These are phyloP conservation scores for Flaveria ramosissima DNA, from an alignment of 129 eudicot genomes.

Conservation along the genomic window DNA sequence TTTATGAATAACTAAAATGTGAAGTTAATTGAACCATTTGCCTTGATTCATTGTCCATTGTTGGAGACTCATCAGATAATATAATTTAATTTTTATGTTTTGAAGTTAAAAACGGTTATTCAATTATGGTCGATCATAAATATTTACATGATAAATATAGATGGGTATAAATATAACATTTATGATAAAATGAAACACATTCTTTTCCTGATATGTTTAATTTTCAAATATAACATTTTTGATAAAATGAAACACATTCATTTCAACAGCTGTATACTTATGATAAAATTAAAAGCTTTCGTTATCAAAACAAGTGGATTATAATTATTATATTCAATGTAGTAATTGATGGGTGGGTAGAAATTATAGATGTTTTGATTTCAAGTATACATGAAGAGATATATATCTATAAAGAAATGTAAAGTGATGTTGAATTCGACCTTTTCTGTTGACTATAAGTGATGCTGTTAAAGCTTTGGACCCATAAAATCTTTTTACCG, in stretches of 20 bases:
- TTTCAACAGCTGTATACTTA: conserved; percentile 24
- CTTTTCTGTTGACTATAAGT: not conserved
- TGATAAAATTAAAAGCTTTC: conserved; percentile 23
- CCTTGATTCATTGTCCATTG: not conserved
- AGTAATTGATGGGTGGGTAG: conserved; percentile 2
- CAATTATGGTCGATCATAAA: not conserved
- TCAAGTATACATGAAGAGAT: not conserved
- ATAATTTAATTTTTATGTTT: no score
- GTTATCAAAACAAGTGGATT: conserved; percentile 23
- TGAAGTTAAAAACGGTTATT: not conserved
- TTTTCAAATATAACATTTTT: not conserved
- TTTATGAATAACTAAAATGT: no score
- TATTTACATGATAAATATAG: not conserved
- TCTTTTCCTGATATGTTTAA: not conserved
- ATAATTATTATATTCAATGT: not conserved
- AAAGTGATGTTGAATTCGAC: not conserved
- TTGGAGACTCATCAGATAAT: no score
- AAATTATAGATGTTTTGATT: conserved; percentile 2
- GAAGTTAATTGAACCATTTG: not conserved
- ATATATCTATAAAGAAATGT: no score
- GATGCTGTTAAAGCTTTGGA: no score
- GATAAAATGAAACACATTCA: not conserved
- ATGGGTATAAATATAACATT: not conserved
- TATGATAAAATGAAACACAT: no score
- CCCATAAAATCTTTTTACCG: no score